Evolutionary conservation across 1,284 basidiomycete genomes (phyloP).

Genomic region (Malassezia slooffiae): DNA sequence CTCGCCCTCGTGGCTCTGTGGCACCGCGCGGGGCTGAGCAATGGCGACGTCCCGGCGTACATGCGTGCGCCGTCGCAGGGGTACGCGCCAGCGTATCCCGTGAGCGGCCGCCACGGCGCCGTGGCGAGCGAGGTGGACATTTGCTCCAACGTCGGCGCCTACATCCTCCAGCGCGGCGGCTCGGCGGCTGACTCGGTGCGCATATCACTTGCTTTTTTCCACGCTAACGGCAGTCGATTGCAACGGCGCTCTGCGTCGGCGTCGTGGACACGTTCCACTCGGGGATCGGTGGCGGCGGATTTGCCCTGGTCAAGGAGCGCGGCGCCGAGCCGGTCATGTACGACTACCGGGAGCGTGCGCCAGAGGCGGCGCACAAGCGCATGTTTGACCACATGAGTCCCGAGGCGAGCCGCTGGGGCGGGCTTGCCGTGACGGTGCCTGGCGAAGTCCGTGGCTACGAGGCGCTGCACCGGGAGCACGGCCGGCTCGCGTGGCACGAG

Average conservation of each 20-base stretch:
- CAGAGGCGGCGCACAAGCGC: conserved; percentile 45
- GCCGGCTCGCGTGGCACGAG: conserved; percentile 39
- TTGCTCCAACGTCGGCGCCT: conserved; percentile 48
- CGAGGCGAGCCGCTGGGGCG: conserved; percentile 27
- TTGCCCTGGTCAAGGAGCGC: conserved; percentile 27
- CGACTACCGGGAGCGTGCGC: conserved; percentile 49
- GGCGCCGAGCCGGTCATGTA: conserved; percentile 41
- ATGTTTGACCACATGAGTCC: conserved; percentile 36
- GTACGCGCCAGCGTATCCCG: conserved; percentile 17
- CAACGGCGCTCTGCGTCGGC: conserved; percentile 48
- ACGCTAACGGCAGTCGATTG: conserved; percentile 33
- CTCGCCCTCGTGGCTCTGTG: no score
- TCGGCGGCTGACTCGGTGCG: conserved; percentile 47
- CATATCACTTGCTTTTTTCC: neutral
- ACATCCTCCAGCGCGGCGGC: conserved; percentile 47
- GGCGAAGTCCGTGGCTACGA: conserved; percentile 46
- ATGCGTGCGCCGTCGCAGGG: conserved; percentile 32
- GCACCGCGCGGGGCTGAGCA: no score
- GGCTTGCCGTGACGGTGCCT: conserved; percentile 44
- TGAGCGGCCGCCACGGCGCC: conserved; percentile 27
- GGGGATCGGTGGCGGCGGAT: conserved; percentile 47
- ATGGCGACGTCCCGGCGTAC: conserved; percentile 8
- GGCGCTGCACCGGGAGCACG: conserved; percentile 36
- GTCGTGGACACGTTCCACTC: conserved; percentile 47
- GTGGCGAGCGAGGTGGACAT: conserved; percentile 45